phyloP scores from a whole-genome alignment of 768 basidiomycete species.

The Exidia glandulosa region DNA sequence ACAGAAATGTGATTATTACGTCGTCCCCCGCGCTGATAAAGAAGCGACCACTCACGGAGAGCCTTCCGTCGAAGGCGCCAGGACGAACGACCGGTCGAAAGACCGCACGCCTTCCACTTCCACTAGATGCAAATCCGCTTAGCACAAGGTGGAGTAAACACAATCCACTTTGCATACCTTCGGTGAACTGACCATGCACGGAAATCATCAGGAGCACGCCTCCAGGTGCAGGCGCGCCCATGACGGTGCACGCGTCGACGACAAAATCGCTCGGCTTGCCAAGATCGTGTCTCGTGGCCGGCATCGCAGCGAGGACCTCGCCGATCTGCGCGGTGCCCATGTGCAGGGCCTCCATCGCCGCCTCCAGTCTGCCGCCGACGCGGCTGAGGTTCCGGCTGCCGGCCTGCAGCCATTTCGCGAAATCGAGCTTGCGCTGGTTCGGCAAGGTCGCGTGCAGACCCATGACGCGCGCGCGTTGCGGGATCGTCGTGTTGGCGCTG shows the following conservation, averaged over 20 bases:
- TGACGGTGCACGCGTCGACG: constrained; percentile 73
- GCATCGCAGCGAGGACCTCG: constrained; percentile 50
- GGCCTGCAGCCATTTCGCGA: constrained; percentile 56
- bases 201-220: constrained; percentile 46
- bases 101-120: constrained; percentile 74
- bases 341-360: constrained; percentile 23
- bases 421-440: constrained; percentile 73
- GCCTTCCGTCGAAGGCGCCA: constrained; percentile 68
- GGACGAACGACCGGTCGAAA: constrained; percentile 86
- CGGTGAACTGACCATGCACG: constrained; percentile 84
- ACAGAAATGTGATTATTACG: constrained; percentile 6
- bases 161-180: constrained; percentile 45
- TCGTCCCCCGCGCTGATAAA: too few species aligned
- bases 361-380: constrained; percentile 4
- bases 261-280: constrained; percentile 71
- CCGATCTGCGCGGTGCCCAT: constrained; percentile 61
- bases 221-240: constrained; percentile 1
- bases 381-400: constrained; percentile 69
- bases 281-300: constrained; percentile 76
- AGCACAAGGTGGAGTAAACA: constrained; percentile 2
- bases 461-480: constrained; percentile 62
- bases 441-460: constrained; percentile 47
- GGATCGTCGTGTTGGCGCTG: constrained; percentile 75
- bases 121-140: constrained; percentile 21
- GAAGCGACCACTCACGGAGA: constrained; percentile 53